These are phyloP conservation scores for Backusella liffmaniae DNA, from an alignment of 192 early-diverging fungal genomes.

Conservation along the genomic window DNA sequence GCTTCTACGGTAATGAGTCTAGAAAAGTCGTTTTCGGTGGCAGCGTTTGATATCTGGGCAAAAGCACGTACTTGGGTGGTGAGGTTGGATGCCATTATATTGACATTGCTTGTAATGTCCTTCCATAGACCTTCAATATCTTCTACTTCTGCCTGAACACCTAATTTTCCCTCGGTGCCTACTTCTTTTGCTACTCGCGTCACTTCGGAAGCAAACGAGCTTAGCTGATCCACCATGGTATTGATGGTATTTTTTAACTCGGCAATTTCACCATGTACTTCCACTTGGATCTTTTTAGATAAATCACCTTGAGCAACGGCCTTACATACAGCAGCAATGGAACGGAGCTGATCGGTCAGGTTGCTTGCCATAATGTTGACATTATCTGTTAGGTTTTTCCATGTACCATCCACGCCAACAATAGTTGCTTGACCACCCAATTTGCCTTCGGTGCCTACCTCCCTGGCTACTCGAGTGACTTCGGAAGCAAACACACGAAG, in stretches of 20 bases:
- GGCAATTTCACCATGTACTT: conserved; percentile 57
- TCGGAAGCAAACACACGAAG: conserved; percentile 64
- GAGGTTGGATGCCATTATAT: conserved; percentile 72
- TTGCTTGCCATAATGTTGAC: conserved; percentile 74
- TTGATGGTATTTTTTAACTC: conserved; percentile 66
- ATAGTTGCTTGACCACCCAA: conserved; percentile 61
- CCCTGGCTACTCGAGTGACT: conserved; percentile 65
- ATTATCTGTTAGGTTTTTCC: conserved; percentile 72
- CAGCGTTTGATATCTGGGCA: conserved; percentile 73
- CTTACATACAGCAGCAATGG: conserved; percentile 64
- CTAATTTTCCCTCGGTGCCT: conserved; percentile 56
- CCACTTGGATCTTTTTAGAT: conserved; percentile 55
- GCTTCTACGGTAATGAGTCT: conserved; percentile 76
- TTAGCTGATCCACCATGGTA: conserved; percentile 65
- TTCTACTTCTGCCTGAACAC: conserved; percentile 45
- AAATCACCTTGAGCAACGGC: conserved; percentile 72
- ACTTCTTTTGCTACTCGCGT: conserved; percentile 63
- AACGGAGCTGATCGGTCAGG: conserved; percentile 67
- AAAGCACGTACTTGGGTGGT: conserved; percentile 81
- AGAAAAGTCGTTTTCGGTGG: conserved; percentile 69
- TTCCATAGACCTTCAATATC: too few species aligned
- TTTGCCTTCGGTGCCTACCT: conserved; percentile 73
- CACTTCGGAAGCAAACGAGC: conserved; percentile 61
- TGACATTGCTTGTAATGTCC: conserved; percentile 55
- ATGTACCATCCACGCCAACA: conserved; percentile 61